Base-by-base conservation (phyloP, 1,139 yeast genomes). In the Pichia sp. region DNA sequence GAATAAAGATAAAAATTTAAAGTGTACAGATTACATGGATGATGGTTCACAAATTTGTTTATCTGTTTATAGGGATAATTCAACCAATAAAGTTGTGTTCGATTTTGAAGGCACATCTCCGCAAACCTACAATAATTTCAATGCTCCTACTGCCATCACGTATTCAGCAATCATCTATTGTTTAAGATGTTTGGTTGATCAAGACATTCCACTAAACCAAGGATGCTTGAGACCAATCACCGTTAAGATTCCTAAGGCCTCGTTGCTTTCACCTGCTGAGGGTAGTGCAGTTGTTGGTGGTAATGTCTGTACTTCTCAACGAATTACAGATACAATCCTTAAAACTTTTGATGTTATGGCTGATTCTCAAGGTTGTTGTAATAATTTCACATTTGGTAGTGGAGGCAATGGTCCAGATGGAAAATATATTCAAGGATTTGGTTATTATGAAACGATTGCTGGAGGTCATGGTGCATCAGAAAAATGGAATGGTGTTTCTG, bases 21-120 rank as follows among this genome's bases (percentile, higher is more conserved):
- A 51, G 23, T 78, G 83, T 24, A 62, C 57, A 23, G 86, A 80
- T 53, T 72, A 59, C 49, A 71, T 80, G 68, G 86, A 80, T 57
- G 85, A 80, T 54, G 86, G 86, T 4, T 73, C 82, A 4, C 66
- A 66, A 22, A 73, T 80, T 37, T 55, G 64, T 23, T 68, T 79
- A 24, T 56, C 63, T 12, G 68, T 80, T 43, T 47, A 42, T 24
- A 50, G 47, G 34, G 68, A 68, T 23, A 66, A 78, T 39, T 64
- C 69, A 40, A 66, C 61, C 1, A 63, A 63, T 4, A 63, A 69
- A 20, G 76, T 79, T 2, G 58, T 61, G 6, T 76, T 80, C 58
- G 85, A 80, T 54, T 80, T 80, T 55, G 63, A 69, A 4, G 85
- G 84, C 20, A 69, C 74, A 6, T 64, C 73, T 3, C 54, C 62